Evolutionary conservation across 306 rosid genomes (phyloP).

Genomic region (Quercus mongolica): DNA sequence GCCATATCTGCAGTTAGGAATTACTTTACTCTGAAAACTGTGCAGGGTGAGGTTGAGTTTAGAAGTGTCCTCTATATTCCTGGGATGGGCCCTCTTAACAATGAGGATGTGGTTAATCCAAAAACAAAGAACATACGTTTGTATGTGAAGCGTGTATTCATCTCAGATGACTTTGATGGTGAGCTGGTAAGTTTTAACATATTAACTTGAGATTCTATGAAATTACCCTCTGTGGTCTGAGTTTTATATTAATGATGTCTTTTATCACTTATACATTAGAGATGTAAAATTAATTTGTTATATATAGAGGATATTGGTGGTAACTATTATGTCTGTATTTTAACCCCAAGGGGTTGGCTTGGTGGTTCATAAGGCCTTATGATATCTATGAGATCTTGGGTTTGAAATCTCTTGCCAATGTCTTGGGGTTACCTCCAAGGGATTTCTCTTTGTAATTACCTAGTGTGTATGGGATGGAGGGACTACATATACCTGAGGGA

Average conservation of each 20-base stretch:
- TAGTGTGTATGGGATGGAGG: too few relatives aligned
- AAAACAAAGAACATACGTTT: conserved; percentile 91
- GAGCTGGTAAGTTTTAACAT: conserved; percentile 73
- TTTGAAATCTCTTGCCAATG: too few relatives aligned
- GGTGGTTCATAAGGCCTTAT: too few relatives aligned
- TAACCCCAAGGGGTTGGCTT: too few relatives aligned
- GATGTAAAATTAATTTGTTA: not conserved
- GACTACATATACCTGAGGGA: too few relatives aligned
- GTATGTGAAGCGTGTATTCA: conserved; percentile 92
- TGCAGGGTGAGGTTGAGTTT: conserved; percentile 97
- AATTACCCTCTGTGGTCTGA: not conserved
- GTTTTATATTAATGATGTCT: not conserved
- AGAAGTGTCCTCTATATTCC: conserved; percentile 93
- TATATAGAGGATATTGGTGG: not conserved
- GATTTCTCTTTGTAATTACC: too few relatives aligned
- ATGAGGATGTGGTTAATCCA: conserved; percentile 86
- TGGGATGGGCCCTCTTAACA: conserved; percentile 96
- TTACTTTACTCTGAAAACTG: conserved; percentile 24
- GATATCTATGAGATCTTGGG: too few relatives aligned
- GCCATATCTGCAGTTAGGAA: not conserved
- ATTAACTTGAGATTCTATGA: conserved; percentile 1
- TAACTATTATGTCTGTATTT: not conserved
- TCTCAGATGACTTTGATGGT: conserved; percentile 98
- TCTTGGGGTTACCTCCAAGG: too few relatives aligned
- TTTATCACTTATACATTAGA: not conserved